These are phyloP conservation scores for Themeda triandra DNA, from an alignment of 176 grass and related monocot species.

Conservation along the genomic window DNA sequence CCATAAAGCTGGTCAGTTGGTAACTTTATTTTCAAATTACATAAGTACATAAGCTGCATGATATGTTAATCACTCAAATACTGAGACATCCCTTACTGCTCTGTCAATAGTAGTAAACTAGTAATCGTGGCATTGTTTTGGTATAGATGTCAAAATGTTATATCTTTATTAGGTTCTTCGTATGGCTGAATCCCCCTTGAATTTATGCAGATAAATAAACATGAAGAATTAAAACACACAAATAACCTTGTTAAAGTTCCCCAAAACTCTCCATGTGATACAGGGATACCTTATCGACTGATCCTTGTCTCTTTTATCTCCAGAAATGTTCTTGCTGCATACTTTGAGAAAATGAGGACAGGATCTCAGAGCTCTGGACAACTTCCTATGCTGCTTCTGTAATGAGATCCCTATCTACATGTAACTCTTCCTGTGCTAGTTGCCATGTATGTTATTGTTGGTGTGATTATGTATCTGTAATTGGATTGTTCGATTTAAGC, in stretches of 20 bases:
- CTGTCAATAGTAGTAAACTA: neutral
- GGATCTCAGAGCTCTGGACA: slow-evolving; percentile 3
- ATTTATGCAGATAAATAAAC: neutral
- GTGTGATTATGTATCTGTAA: slow-evolving; percentile 39
- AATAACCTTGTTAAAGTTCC: neutral
- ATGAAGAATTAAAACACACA: neutral
- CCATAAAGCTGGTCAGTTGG: neutral
- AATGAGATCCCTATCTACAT: slow-evolving; percentile 16
- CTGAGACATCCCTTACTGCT: neutral
- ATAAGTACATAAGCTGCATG: neutral
- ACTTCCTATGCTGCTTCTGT: neutral
- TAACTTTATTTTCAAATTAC: neutral
- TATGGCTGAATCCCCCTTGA: neutral
- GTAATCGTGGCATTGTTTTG: neutral
- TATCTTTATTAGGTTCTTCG: neutral
- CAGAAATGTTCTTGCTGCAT: slow-evolving; percentile 55
- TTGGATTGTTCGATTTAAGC: slow-evolving; percentile 12
- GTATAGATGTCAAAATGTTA: neutral
- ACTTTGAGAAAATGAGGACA: slow-evolving; percentile 23
- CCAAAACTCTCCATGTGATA: neutral
- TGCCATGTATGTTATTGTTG: slow-evolving; percentile 4
- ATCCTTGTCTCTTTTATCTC: slow-evolving; percentile 19
- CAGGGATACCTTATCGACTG: neutral
- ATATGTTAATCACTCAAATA: neutral
- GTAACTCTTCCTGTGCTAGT: slow-evolving; percentile 8